Evolutionary conservation across 2,329 filamentous ascomycete genomes (phyloP).

Genomic region (Balansia obtecta): DNA sequence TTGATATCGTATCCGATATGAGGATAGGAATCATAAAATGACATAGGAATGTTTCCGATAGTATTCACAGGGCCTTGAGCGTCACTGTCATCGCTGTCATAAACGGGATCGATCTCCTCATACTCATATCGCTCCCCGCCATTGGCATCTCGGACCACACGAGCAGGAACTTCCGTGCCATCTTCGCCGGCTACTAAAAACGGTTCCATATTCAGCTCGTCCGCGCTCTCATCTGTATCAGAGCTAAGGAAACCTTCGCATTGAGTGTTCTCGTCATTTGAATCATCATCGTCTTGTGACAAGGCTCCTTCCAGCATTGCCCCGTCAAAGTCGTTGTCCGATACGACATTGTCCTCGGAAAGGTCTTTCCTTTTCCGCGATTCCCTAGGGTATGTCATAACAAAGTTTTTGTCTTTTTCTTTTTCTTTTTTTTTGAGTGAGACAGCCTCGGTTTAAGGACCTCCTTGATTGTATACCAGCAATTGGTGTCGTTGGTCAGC

Average conservation of each 20-base stretch:
- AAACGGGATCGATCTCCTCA: slow-evolving; percentile 83
- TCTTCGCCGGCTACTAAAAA: slow-evolving; percentile 20
- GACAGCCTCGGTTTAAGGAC: background rate
- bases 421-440: no score
- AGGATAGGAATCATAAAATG: slow-evolving; percentile 94
- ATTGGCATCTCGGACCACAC: slow-evolving; percentile 71
- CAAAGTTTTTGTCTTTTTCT: background rate
- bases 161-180: background rate
- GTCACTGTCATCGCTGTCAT: slow-evolving; percentile 93
- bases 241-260: background rate
- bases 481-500: background rate
- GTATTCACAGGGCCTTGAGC: slow-evolving; percentile 71
- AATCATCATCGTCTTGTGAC: slow-evolving; percentile 32
- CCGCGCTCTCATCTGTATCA: background rate
- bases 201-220: slow-evolving; percentile 14
- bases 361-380: slow-evolving; percentile 54
- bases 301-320: slow-evolving; percentile 42
- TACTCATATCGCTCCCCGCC: slow-evolving; percentile 86
- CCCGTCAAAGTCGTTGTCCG: slow-evolving; percentile 39
- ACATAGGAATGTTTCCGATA: slow-evolving; percentile 85
- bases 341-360: slow-evolving; percentile 39
- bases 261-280: slow-evolving; percentile 16
- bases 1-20: slow-evolving; percentile 99
- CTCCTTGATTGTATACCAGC: background rate
- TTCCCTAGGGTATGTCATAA: slow-evolving; percentile 9